Conservation (phyloP, 164 flowering plant species). For the grape (Vitis vinifera) region ASM3070453v1 NC_081818.1:6634001-6634500, state of each 20-base stretch:
- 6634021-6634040: slow-evolving; percentile 60
- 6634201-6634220: slow-evolving; percentile 49
- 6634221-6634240: slow-evolving; percentile 55
- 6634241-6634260: slow-evolving; percentile 37
- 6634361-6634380: no score
- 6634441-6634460: no score
- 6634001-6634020: slow-evolving; percentile 66
- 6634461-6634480: no score
- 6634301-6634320: no score
- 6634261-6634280: slow-evolving; percentile 60
- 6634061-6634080: slow-evolving; percentile 54
- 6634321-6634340: no score
- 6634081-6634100: slow-evolving; percentile 66
- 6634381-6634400: no score
- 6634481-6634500: no score
- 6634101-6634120: slow-evolving; percentile 65
- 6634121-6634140: slow-evolving; percentile 58
- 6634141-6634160: slow-evolving; percentile 55
- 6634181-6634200: slow-evolving; percentile 71
- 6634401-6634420: no score
- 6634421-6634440: no score
- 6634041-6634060: slow-evolving; percentile 50
- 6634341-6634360: no score
- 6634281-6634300: slow-evolving; percentile 35
- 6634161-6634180: slow-evolving; percentile 50